Evolutionary conservation across 306 rosid genomes (phyloP), one percentile per base, ranked within the genome.

Genomic region (Quercus berberidifolia): DNA sequence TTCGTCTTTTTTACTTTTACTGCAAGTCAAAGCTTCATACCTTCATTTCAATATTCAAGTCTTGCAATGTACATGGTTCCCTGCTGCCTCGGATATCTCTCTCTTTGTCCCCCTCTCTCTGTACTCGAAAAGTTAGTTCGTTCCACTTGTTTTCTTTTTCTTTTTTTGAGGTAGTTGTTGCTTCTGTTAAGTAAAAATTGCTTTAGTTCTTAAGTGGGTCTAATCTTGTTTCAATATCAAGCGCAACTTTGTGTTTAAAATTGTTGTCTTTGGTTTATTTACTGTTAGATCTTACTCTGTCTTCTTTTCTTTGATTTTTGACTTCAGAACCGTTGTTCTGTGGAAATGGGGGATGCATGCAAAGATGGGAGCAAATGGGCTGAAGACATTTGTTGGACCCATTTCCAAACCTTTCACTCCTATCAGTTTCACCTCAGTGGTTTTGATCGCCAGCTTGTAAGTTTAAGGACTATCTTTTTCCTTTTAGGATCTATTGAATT

Each of bases 371-470:
- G 84, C 79, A 84, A 90, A 3, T 87, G 85, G 97, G 89, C 35
- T 1, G 89, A 92, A 23, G 89, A 90, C 26, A 83, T 90, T 55
- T 88, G 88, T 78, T 88, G 94, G 94, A 68, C 74, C 76, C 94
- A 83, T 86, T 90, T 92, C 23, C 89, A 87, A 54, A 75, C 82
- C 74, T 58, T 52, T 43, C 92, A 81, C 65, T 90, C 90, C 33
- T 73, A 85, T 12, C 89, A 77, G n/a, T 77, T 77, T 80, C 90
- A 90, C 55, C 82, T 26, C 3, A n/a, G 25, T 6, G 90, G 74
- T 43, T 88, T 52, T 80, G 81, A 90, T 41, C 83, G 77, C 54
- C 81, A 78, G 49, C 91, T 90, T 77, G 97, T 92, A 35, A 82
- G 84, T 83, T 62, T 38, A 15, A 18, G 41, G 21, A 1, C 1